Conservation (phyloP, 495 filamentous ascomycete species). For the Aspergillus coremiiformis region DNA sequence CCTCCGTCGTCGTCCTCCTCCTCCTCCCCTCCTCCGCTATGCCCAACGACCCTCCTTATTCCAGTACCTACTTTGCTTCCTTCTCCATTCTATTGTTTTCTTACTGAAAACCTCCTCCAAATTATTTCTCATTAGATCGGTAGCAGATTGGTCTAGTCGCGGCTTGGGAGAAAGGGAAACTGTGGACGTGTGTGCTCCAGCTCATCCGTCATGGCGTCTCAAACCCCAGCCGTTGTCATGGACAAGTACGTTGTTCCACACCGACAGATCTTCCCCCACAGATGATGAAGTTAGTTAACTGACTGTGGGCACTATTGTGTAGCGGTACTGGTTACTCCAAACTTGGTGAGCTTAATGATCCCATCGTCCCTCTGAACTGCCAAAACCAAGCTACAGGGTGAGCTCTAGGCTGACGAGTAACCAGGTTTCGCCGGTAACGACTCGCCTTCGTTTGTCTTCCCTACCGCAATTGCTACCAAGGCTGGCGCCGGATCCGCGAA, state of each 20-base stretch:
- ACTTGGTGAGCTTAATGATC: conserved; percentile 57
- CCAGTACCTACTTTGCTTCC: neutral
- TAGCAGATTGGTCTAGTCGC: neutral
- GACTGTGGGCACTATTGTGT: conserved; percentile 15
- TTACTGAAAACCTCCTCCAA: conserved; percentile 3
- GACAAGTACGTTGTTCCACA: conserved; percentile 76
- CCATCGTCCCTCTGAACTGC: neutral
- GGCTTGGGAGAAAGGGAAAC: conserved; percentile 13
- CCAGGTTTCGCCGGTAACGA: conserved; percentile 98
- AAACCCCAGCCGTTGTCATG: conserved; percentile 99
- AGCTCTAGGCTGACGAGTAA: conserved; percentile 24
- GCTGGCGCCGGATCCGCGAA: conserved; percentile 63
- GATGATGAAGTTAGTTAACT: conserved; percentile 1
- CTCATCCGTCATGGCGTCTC: conserved; percentile 68
- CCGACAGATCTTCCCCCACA: neutral
- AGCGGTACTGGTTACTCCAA: conserved; percentile 99
- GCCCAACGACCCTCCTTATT: neutral
- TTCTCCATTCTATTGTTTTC: neutral
- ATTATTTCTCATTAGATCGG: neutral
- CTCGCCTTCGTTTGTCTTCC: conserved; percentile 97
- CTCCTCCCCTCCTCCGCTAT: conserved; percentile 5
- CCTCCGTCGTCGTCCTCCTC: neutral
- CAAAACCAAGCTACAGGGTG: conserved; percentile 8
- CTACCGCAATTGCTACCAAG: conserved; percentile 96
- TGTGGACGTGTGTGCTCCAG: conserved; percentile 16